Conservation (phyloP, 805 yeast genomes). For the Saccharomycopsis sp. region DNA sequence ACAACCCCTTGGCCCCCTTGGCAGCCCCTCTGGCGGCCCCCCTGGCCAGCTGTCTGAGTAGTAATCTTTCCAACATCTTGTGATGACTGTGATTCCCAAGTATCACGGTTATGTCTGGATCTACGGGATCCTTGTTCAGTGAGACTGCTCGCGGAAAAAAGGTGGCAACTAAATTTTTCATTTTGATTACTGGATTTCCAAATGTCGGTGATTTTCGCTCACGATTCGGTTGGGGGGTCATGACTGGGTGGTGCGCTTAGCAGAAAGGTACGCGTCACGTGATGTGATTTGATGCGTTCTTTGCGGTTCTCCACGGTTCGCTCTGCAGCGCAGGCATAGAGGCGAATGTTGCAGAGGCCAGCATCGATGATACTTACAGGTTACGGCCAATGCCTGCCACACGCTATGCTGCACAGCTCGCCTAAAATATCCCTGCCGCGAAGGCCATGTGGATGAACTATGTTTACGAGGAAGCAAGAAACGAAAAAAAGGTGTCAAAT, state of each 20-base stretch:
- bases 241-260: not conserved
- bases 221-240: too few species aligned
- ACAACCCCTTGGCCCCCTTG: not conserved
- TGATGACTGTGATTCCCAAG: not conserved
- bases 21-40: not conserved
- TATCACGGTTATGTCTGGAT: not conserved
- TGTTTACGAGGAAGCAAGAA: too few species aligned
- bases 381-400: too few species aligned
- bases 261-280: not conserved
- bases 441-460: too few species aligned
- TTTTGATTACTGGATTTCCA: not conserved
- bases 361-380: too few species aligned
- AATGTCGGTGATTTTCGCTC: not conserved
- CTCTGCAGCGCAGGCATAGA: too few species aligned
- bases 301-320: not conserved
- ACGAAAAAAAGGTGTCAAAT: not conserved
- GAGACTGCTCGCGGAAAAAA: not conserved
- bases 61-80: not conserved
- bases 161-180: not conserved
- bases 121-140: not conserved
- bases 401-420: too few species aligned
- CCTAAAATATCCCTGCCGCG: too few species aligned
- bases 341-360: too few species aligned
- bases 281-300: too few species aligned
- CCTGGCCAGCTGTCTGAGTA: not conserved